Conservation (phyloP, 2,329 filamentous ascomycete species). For the Onygenales sp. region DNA sequence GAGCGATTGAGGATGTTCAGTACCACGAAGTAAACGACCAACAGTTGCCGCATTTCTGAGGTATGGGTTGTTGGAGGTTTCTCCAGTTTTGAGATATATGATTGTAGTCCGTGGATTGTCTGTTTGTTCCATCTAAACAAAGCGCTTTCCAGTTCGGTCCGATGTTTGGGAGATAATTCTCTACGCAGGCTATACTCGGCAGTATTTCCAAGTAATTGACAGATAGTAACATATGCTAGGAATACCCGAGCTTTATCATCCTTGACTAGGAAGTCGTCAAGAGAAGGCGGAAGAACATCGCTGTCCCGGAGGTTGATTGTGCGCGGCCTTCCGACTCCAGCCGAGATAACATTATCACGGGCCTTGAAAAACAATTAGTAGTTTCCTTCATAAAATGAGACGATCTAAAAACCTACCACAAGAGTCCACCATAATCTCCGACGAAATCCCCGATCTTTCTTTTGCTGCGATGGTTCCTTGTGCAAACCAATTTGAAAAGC, state of each 20-base stretch:
- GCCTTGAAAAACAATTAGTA: conserved; percentile 13
- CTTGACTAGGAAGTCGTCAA: conserved; percentile 24
- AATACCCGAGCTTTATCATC: conserved; percentile 8
- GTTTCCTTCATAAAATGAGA: background rate
- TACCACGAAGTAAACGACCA: conserved; percentile 29
- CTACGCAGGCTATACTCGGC: background rate
- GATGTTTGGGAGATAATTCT: background rate
- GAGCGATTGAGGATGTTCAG: conserved; percentile 31
- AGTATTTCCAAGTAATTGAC: background rate
- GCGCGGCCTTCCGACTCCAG: conserved; percentile 31
- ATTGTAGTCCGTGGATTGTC: conserved; percentile 13
- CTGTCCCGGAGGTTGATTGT: conserved; percentile 32
- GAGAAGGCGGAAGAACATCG: conserved; percentile 28
- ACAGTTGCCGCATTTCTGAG: conserved; percentile 28
- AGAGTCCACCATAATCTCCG: conserved; percentile 38
- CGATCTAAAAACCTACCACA: conserved; percentile 20
- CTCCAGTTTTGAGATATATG: background rate
- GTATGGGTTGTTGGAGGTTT: conserved; percentile 6
- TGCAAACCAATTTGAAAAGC: conserved; percentile 36
- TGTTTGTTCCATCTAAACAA: conserved; percentile 33
- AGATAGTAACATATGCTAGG: background rate
- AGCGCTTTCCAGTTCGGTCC: conserved; percentile 26
- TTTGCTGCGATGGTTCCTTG: conserved; percentile 26
- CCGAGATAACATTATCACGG: conserved; percentile 33
- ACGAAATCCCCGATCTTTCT: conserved; percentile 26